Conservation (phyloP, 768 basidiomycete genomes). For the Russula olivacea region DNA sequence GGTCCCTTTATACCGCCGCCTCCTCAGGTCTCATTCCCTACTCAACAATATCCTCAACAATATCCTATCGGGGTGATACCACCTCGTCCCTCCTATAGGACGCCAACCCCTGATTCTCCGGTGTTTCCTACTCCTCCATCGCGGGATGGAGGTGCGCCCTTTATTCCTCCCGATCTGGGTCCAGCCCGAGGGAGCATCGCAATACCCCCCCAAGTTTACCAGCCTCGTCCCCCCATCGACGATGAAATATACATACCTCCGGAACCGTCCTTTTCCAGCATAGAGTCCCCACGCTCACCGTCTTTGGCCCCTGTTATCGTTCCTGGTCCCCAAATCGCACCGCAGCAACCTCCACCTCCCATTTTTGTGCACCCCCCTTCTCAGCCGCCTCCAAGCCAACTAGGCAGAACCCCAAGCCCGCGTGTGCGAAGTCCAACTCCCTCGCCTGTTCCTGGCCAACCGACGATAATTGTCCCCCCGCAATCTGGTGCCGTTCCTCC, state of each 20-base stretch:
- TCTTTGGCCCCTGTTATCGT: slow-evolving; percentile 6
- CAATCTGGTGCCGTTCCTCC: background rate
- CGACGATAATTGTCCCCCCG: slow-evolving; percentile 12
- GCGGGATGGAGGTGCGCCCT: background rate
- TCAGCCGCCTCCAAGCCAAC: background rate
- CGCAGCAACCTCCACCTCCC: background rate
- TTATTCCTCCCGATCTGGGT: background rate
- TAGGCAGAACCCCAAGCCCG: background rate
- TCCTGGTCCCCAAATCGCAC: slow-evolving; percentile 4
- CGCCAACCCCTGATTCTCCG: slow-evolving; percentile 13
- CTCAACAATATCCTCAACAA: background rate
- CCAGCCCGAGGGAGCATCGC: background rate
- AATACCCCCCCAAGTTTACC: slow-evolving; percentile 11
- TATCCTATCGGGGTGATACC: background rate
- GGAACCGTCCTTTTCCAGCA: slow-evolving; percentile 1
- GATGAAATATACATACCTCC: slow-evolving; percentile 12
- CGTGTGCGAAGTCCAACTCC: background rate
- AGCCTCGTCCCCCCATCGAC: slow-evolving; percentile 13
- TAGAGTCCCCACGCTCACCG: background rate
- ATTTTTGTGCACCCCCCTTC: slow-evolving; percentile 11
- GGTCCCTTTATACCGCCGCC: background rate
- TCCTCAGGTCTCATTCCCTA: slow-evolving; percentile 5
- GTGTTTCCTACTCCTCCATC: slow-evolving; percentile 20
- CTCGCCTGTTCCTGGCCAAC: background rate
- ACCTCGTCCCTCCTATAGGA: background rate